These are phyloP conservation scores for Bretschneidera sinensis DNA, from an alignment of 345 rosid genomes.

Conservation along the genomic window DNA sequence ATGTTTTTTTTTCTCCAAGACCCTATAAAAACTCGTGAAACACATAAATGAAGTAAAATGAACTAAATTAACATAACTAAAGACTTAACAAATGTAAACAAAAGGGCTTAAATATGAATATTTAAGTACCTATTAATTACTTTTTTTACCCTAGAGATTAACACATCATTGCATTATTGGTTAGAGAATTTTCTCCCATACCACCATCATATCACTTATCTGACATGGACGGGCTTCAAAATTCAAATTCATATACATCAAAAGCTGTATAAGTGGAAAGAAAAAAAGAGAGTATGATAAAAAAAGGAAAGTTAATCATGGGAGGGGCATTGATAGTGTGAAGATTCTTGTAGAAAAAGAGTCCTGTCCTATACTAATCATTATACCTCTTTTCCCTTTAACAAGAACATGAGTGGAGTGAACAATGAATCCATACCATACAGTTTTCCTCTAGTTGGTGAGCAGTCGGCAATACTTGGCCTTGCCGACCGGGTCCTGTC, in stretches of 20 bases:
- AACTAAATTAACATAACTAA: too few species aligned
- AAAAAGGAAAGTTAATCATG: conserved; percentile 24
- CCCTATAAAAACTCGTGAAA: too few species aligned
- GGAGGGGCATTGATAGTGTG: conserved; percentile 26
- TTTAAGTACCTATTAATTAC: too few species aligned
- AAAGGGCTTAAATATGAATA: too few species aligned
- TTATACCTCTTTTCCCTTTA: conserved; percentile 21
- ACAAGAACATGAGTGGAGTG: conserved; percentile 27
- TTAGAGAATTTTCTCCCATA: conserved; percentile 16
- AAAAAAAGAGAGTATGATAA: conserved; percentile 9
- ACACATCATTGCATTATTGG: conserved; percentile 10
- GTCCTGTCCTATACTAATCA: conserved; percentile 30
- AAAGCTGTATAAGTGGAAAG: conserved; percentile 19
- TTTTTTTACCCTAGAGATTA: too few species aligned
- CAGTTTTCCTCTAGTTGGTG: conserved; percentile 35
- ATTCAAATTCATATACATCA: conserved; percentile 27
- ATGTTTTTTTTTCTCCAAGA: too few species aligned
- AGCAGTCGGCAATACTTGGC: conserved; percentile 27
- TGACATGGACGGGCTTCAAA: conserved; percentile 12
- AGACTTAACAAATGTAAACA: too few species aligned
- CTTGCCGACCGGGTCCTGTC: conserved; percentile 30
- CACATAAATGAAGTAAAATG: too few species aligned
- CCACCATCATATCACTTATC: conserved; percentile 20
- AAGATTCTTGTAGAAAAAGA: conserved; percentile 40
- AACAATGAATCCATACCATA: conserved; percentile 35